A percentile compares a stretch with the other conserved stretches of the same genome.
Conservation (phyloP, 805 yeast species). For the Wickerhamomyces bisporus region DNA sequence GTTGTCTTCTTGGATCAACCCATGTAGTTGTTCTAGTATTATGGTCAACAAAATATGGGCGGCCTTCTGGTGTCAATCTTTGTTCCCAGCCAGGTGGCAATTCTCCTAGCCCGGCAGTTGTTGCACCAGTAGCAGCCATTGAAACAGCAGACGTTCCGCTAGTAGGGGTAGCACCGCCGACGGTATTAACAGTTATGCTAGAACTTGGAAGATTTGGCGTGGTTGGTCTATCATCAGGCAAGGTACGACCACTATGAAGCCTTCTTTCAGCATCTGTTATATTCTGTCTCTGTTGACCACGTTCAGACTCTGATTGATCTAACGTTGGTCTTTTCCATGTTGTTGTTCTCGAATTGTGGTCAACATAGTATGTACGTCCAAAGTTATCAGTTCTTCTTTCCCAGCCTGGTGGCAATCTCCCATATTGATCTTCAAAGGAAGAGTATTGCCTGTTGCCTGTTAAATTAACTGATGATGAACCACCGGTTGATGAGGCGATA, state of each 20-base stretch:
- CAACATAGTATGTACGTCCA: conserved; percentile 97
- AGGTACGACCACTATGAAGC: conserved; percentile 84
- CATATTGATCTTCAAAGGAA: conserved; percentile 95
- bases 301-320: conserved; percentile 69
- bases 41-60: conserved; percentile 98
- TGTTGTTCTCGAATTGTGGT: conserved; percentile 94
- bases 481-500: conserved; percentile 22
- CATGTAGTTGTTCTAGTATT: conserved; percentile 99
- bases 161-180: conserved; percentile 38
- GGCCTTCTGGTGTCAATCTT: conserved; percentile 94
- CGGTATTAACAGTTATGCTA: conserved; percentile 43
- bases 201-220: conserved; percentile 22
- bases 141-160: conserved; percentile 58
- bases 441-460: conserved; percentile 59
- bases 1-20: conserved; percentile 99
- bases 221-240: conserved; percentile 57
- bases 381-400: conserved; percentile 96
- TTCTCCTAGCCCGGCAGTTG: conserved; percentile 95
- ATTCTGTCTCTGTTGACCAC: conserved; percentile 53
- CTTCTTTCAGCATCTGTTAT: conserved; percentile 84
- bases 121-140: conserved; percentile 68
- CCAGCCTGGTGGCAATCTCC: conserved; percentile 98
- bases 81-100: conserved; percentile 99
- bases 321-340: conserved; percentile 98
- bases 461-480: conserved; percentile 2